These are phyloP conservation scores for Calocybe cyanea DNA, from an alignment of 768 basidiomycete genomes.

Conservation along the genomic window DNA sequence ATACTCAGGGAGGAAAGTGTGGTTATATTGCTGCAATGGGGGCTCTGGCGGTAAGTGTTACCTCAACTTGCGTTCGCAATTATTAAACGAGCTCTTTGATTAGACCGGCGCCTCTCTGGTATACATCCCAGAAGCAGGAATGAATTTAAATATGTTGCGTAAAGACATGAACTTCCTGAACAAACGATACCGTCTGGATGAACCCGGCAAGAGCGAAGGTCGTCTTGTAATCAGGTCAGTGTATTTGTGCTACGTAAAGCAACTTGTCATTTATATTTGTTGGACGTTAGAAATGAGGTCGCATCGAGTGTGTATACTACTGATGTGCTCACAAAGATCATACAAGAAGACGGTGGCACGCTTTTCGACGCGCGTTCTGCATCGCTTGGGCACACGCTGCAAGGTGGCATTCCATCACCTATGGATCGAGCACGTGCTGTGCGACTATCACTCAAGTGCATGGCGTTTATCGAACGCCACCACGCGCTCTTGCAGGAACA, in stretches of 20 bases:
- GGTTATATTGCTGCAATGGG: conserved; percentile 96
- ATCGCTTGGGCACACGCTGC: conserved; percentile 95
- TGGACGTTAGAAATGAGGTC: conserved; percentile 65
- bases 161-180: conserved; percentile 87
- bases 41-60: conserved; percentile 78
- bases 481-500: conserved; percentile 54
- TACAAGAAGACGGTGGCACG: conserved; percentile 89
- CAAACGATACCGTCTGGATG: conserved; percentile 79
- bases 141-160: conserved; percentile 75
- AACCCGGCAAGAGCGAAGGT: conserved; percentile 87
- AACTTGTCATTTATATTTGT: conserved; percentile 3
- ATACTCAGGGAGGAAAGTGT: conserved; percentile 96
- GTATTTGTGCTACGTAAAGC: neutral
- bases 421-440: conserved; percentile 90
- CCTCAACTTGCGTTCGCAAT: conserved; percentile 1
- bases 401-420: conserved; percentile 94
- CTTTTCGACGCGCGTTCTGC: conserved; percentile 94
- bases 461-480: conserved; percentile 89
- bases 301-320: conserved; percentile 90
- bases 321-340: conserved; percentile 86
- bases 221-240: conserved; percentile 87
- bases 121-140: conserved; percentile 92
- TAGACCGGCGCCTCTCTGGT: conserved; percentile 90
- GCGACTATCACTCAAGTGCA: conserved; percentile 86
- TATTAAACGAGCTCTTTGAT: neutral